Evolutionary conservation across 148 eudicot genomes (phyloP).

Genomic region (Rhododendron vialii): DNA sequence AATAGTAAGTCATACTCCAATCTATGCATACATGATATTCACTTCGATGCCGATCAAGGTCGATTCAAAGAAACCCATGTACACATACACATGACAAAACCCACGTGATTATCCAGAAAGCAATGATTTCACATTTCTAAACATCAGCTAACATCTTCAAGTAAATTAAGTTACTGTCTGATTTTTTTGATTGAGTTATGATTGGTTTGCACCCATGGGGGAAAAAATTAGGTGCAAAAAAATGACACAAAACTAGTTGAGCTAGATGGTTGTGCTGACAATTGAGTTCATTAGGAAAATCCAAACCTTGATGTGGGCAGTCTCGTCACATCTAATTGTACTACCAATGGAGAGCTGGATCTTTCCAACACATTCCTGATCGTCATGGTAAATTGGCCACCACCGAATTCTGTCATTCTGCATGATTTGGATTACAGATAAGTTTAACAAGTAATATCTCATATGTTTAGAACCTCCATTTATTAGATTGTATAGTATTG

Average conservation of each 20-base stretch:
- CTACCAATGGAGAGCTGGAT: slow-evolving; percentile 54
- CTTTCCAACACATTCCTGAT: slow-evolving; percentile 78
- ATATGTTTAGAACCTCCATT: neutral
- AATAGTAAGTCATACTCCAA: neutral
- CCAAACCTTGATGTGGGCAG: slow-evolving; percentile 58
- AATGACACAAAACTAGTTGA: neutral
- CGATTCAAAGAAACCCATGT: neutral
- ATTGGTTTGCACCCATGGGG: neutral
- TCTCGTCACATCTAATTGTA: slow-evolving; percentile 56
- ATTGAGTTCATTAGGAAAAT: neutral
- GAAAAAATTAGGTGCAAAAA: neutral
- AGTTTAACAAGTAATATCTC: slow-evolving; percentile 1
- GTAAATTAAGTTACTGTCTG: neutral
- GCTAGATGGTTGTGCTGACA: neutral
- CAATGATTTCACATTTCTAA: neutral
- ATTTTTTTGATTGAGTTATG: neutral
- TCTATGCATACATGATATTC: neutral
- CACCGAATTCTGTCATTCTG: slow-evolving; percentile 69
- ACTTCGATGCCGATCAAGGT: neutral
- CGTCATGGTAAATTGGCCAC: slow-evolving; percentile 77
- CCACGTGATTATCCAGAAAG: neutral
- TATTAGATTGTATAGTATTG: neutral
- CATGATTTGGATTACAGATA: neutral
- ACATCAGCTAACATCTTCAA: neutral
- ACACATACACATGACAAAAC: neutral